Evolutionary conservation across 2,329 filamentous ascomycete genomes (phyloP).

Genomic region (Venturia oleaginea): DNA sequence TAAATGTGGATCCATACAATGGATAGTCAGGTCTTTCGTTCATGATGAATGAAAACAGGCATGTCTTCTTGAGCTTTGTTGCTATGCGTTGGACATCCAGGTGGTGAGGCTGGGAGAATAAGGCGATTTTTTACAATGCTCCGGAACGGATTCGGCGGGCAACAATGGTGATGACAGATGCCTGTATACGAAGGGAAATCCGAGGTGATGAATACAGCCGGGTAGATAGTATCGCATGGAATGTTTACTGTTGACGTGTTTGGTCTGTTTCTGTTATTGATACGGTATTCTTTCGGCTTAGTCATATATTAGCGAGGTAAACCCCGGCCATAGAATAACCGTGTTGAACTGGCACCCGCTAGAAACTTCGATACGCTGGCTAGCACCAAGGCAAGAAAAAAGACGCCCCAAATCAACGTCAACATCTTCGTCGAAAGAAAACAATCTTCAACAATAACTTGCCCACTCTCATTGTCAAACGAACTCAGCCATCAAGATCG

Average conservation of each 20-base stretch:
- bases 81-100: background rate
- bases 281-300: too few species aligned
- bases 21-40: constrained; percentile 24
- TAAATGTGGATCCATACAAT: constrained; percentile 46
- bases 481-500: background rate
- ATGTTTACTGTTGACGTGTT: background rate
- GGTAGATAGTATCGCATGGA: background rate
- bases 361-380: constrained; percentile 1
- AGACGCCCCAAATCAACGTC: background rate
- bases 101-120: background rate
- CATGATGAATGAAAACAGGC: background rate
- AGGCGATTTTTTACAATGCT: background rate
- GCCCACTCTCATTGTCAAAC: background rate
- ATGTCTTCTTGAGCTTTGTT: background rate
- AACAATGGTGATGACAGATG: background rate
- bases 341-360: background rate
- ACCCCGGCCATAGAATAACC: too few species aligned
- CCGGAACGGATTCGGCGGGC: background rate
- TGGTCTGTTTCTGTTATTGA: background rate
- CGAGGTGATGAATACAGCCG: background rate
- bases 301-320: too few species aligned
- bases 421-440: background rate
- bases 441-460: background rate
- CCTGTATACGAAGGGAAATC: background rate
- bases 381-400: background rate